These are phyloP conservation scores for Penicillium sp. DNA, from an alignment of 2,329 filamentous ascomycete species.

Conservation along the genomic window DNA sequence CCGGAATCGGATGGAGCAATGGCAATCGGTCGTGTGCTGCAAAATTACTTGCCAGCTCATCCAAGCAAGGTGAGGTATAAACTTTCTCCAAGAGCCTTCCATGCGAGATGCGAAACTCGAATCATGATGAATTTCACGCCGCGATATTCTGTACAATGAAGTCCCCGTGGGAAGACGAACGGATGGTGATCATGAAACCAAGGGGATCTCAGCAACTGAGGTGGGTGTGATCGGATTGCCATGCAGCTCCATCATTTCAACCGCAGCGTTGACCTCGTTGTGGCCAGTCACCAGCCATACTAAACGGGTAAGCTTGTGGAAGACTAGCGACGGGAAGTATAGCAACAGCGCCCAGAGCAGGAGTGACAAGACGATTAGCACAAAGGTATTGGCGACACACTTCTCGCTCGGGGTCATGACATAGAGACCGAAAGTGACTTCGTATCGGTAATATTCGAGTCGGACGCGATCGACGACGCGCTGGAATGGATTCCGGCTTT, in stretches of 20 bases:
- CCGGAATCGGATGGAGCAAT: not conserved
- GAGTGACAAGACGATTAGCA: conserved; percentile 40
- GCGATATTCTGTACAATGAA: not conserved
- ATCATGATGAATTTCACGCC: no score
- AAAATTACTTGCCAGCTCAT: not conserved
- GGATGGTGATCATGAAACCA: conserved; percentile 9
- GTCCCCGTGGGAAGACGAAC: not conserved
- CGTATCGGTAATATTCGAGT: conserved; percentile 52
- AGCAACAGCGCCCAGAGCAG: conserved; percentile 42
- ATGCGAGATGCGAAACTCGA: no score
- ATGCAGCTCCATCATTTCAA: conserved; percentile 33
- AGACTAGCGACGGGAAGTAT: conserved; percentile 43
- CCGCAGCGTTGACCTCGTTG: conserved; percentile 31
- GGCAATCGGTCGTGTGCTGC: not conserved
- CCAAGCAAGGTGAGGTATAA: not conserved
- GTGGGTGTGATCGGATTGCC: conserved; percentile 19
- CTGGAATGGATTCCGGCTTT: conserved; percentile 31
- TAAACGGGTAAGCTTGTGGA: conserved; percentile 39
- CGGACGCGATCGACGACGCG: conserved; percentile 38
- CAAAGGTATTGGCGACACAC: conserved; percentile 45
- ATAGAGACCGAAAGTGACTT: conserved; percentile 52
- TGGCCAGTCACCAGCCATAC: conserved; percentile 45
- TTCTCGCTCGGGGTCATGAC: conserved; percentile 51
- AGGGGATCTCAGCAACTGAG: conserved; percentile 18
- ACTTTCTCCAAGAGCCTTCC: no score